phyloP scores from a whole-genome alignment of 2,329 filamentous ascomycete species.

The Fusarium tanahbumbuense region DNA sequence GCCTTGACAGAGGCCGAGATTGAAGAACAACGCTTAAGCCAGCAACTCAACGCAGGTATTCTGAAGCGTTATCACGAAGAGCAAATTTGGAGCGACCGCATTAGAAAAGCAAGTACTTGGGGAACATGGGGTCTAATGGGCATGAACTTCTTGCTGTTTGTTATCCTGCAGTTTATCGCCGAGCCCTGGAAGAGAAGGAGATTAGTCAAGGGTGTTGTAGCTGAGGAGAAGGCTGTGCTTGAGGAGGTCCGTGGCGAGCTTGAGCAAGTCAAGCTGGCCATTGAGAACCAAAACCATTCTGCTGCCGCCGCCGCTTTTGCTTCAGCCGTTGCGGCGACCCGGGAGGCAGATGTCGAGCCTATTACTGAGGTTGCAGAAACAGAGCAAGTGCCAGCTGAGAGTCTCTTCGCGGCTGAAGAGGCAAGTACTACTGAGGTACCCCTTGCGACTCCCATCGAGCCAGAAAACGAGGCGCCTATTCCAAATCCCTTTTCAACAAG shows the following conservation, averaged over 20 bases:
- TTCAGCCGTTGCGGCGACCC: conserved; percentile 23
- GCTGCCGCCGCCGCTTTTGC: conserved; percentile 22
- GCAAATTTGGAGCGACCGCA: conserved; percentile 99
- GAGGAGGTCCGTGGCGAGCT: conserved; percentile 62
- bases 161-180: conserved; percentile 87
- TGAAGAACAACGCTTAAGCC: conserved; percentile 80
- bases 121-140: conserved; percentile 99
- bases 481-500: conserved; percentile 2
- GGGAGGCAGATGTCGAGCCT: conserved; percentile 7
- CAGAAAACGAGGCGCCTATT: conserved; percentile 12
- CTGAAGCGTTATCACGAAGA: conserved; percentile 96
- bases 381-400: conserved; percentile 18
- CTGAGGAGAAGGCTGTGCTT: conserved; percentile 73
- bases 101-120: conserved; percentile 96
- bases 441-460: conserved; percentile 1
- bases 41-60: conserved; percentile 83
- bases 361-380: conserved; percentile 10
- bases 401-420: neutral
- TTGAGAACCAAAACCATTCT: conserved; percentile 44
- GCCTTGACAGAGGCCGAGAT: conserved; percentile 80
- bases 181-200: conserved; percentile 90
- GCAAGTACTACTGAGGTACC: conserved; percentile 11
- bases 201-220: conserved; percentile 85
- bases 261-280: conserved; percentile 48
- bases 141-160: conserved; percentile 88